Evolutionary conservation across 2,329 filamentous ascomycete genomes (phyloP), one percentile per base, ranked within the genome.

Genomic region (Geosmithia flava): DNA sequence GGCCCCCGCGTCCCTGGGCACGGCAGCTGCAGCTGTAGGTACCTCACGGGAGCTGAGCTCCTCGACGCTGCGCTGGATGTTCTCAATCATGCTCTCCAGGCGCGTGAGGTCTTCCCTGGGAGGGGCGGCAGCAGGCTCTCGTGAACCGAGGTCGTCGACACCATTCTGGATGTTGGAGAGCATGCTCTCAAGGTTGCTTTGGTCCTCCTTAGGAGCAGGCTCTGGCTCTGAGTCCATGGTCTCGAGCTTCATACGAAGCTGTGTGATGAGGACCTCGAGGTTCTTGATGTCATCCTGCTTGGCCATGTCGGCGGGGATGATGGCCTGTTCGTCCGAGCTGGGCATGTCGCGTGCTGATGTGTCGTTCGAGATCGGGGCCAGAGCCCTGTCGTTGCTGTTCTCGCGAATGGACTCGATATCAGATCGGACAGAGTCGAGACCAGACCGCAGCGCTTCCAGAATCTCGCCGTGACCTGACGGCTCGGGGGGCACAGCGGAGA

Each of bases 211-310:
- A 20, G 70, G 67, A 6, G 72, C 59, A 40, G 39, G 51, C 11
- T 54, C 52, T 43, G 58, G 19, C 52, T 60, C 62, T 1, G 66
- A 59, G 40, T 65, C 62, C 48, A 68, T 62, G 7, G 59, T 56
- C 54, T 96, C 89, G 23, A 96, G 78, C 68, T 95, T 95, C 62
- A 81, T 80, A 33, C 86, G 79, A 10, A 97, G 75, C 58, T 95
- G 83, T 1, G 82, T 81, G 54, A 97, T 84, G 50, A 96, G 73
- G 30, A 83, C 70, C 61, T 96, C 93, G 39, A 97, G 78, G 50
- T 87, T 87, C 62, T 91, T 88, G 53, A 96, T 82, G 53, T 94
- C 87, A 46, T 84, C 78, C 16, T 79, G 75, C 60, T 77, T 80
- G 45, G 83, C 67, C 45, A 71, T 66, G 42, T 82, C 76, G 1